Percentiles rank a stretch among this genome's conserved stretches.
Conservation (phyloP, 768 basidiomycete species). For the Exidia glandulosa region DNA sequence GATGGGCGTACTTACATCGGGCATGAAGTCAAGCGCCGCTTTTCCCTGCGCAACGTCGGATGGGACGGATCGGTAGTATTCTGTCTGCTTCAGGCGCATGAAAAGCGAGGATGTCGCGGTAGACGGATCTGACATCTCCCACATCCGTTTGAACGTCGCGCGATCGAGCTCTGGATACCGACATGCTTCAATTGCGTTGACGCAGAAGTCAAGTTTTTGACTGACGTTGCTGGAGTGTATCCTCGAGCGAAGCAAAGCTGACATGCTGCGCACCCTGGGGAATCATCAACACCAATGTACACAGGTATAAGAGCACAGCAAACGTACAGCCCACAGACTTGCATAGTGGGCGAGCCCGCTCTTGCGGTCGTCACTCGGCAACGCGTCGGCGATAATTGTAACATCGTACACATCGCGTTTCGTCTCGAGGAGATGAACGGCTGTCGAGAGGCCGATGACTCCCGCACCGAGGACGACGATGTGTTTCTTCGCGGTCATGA, state of each 20-base stretch:
- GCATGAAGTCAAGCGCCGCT: slow-evolving; percentile 11
- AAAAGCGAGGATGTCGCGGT: slow-evolving; percentile 48
- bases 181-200: neutral
- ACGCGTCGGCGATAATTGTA: slow-evolving; percentile 55
- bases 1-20: slow-evolving; percentile 16
- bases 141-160: slow-evolving; percentile 67
- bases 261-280: slow-evolving; percentile 72
- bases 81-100: slow-evolving; percentile 49
- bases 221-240: slow-evolving; percentile 45
- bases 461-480: slow-evolving; percentile 33
- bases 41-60: slow-evolving; percentile 7
- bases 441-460: slow-evolving; percentile 70
- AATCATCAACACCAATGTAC: neutral
- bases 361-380: slow-evolving; percentile 66
- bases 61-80: slow-evolving; percentile 34
- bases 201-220: neutral
- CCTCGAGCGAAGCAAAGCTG: slow-evolving; percentile 35
- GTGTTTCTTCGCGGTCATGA: too few species aligned
- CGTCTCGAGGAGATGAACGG: slow-evolving; percentile 53
- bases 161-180: slow-evolving; percentile 61
- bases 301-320: neutral
- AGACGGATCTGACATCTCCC: slow-evolving; percentile 52
- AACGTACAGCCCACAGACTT: slow-evolving; percentile 69
- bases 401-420: slow-evolving; percentile 60
- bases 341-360: slow-evolving; percentile 69